Percentiles rank a stretch among this genome's conserved stretches.
phyloP scores from a whole-genome alignment of 2,329 filamentous ascomycete genomes.

The Arthrinium phaeospermum region DNA sequence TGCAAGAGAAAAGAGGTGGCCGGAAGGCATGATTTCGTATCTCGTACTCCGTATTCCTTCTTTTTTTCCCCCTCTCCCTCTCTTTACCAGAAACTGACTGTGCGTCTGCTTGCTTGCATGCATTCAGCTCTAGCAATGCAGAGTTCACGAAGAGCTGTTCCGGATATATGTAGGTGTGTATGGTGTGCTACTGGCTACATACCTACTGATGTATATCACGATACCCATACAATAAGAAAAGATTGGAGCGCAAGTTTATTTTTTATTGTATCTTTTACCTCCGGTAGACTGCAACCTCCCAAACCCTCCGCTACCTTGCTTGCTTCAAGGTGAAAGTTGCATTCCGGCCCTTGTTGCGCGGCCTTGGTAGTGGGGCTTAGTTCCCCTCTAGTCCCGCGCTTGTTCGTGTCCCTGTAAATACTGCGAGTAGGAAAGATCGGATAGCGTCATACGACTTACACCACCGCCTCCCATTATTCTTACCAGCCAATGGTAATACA shows the following conservation, averaged over 20 bases:
- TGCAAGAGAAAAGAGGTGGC: conserved; percentile 10
- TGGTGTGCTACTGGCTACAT: not conserved
- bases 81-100: not conserved
- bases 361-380: conserved; percentile 2
- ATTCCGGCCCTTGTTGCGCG: conserved; percentile 11
- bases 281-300: not conserved
- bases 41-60: no score
- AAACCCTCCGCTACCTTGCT: not conserved
- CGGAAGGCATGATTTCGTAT: conserved; percentile 1
- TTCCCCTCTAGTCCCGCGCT: conserved; percentile 6
- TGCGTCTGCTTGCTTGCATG: not conserved
- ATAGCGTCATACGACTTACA: conserved; percentile 22
- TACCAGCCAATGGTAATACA: not conserved
- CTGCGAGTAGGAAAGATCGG: conserved; percentile 15
- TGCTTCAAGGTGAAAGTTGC: conserved; percentile 1
- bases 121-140: not conserved
- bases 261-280: conserved; percentile 14
- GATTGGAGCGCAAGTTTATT: conserved; percentile 2
- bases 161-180: not conserved
- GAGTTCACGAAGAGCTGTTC: not conserved
- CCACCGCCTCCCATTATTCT: conserved; percentile 17
- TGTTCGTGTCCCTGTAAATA: conserved; percentile 14
- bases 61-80: no score
- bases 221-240: conserved; percentile 10
- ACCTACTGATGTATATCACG: not conserved